Percentiles rank a stretch among this genome's conserved stretches.
Evolutionary conservation across 208 protist species (phyloP).

Genomic region (Leishmania aethiopica): DNA sequence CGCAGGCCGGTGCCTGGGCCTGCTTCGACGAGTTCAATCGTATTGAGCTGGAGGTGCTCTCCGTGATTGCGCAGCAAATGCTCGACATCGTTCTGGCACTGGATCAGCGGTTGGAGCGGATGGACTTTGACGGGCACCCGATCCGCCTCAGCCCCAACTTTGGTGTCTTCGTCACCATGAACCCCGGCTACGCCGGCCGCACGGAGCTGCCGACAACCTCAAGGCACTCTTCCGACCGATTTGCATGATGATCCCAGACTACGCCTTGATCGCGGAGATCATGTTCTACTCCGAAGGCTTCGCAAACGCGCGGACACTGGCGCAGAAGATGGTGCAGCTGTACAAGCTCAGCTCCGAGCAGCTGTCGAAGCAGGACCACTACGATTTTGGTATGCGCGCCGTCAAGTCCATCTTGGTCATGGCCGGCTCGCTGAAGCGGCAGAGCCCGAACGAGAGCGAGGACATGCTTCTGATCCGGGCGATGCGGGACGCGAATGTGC

Average conservation of each 20-base stretch:
- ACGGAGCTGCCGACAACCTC: constrained; percentile 97
- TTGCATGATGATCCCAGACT: constrained; percentile 98
- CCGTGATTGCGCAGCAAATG: constrained; percentile 96
- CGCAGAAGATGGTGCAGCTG: constrained; percentile 97
- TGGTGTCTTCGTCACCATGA: constrained; percentile 98
- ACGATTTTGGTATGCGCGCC: constrained; percentile 97
- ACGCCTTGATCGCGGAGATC: constrained; percentile 97
- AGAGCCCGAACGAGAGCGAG: constrained; percentile 90
- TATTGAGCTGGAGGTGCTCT: constrained; percentile 97
- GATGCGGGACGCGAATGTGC: constrained; percentile 95
- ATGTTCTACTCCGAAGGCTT: constrained; percentile 98
- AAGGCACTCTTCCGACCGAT: constrained; percentile 98
- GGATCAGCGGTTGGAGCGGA: constrained; percentile 69
- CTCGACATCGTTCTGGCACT: constrained; percentile 95
- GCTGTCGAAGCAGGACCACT: constrained; percentile 96
- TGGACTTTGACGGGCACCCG: constrained; percentile 94
- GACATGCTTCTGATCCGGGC: constrained; percentile 95
- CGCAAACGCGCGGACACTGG: constrained; percentile 92
- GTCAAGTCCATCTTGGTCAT: constrained; percentile 97
- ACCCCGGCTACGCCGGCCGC: constrained; percentile 97
- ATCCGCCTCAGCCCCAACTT: constrained; percentile 94
- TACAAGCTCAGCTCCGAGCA: constrained; percentile 96
- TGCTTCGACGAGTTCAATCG: constrained; percentile 99
- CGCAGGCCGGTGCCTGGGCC: constrained; percentile 95
- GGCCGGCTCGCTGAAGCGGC: constrained; percentile 92